Evolutionary conservation across 2,329 filamentous ascomycete genomes (phyloP).

Genomic region (Calonectria honghensis): DNA sequence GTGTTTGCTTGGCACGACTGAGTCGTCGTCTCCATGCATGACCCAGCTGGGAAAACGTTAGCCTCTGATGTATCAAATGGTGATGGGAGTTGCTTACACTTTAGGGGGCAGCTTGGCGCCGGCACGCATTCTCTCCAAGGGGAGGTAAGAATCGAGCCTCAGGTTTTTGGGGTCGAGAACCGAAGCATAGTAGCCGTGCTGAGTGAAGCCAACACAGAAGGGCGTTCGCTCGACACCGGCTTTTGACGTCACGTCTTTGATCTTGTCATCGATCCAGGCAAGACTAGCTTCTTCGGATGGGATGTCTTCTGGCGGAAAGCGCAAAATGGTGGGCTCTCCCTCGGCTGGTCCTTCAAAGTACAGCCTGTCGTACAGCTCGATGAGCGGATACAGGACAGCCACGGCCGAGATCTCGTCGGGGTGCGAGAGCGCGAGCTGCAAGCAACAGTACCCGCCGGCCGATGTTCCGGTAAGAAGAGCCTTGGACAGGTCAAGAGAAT

Average conservation of each 20-base stretch:
- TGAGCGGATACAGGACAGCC: conserved; percentile 46
- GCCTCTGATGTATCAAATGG: accelerated
- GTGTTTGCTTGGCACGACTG: conserved; percentile 28
- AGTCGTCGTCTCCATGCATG: conserved; percentile 50
- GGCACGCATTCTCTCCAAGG: conserved; percentile 42
- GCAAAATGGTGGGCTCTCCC: conserved; percentile 39
- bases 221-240: conserved; percentile 41
- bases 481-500: conserved; percentile 42
- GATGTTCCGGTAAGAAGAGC: conserved; percentile 46
- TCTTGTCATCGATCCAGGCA: conserved; percentile 46
- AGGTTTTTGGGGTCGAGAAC: conserved; percentile 44
- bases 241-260: conserved; percentile 18
- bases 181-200: conserved; percentile 43
- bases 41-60: conserved; percentile 42
- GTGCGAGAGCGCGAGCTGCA: conserved; percentile 49
- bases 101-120: conserved; percentile 42
- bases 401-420: conserved; percentile 47
- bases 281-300: conserved; percentile 41
- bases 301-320: conserved; percentile 36
- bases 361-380: conserved; percentile 48
- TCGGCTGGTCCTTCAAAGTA: conserved; percentile 37
- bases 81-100: conserved; percentile 34
- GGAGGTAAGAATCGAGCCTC: conserved; percentile 32
- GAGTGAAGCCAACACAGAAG: conserved; percentile 37
- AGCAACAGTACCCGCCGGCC: conserved; percentile 53